A percentile compares a stretch with the other conserved stretches of the same genome.
These are phyloP conservation scores for Leucoagaricus sp. DNA, from an alignment of 1,284 basidiomycete genomes.

Conservation along the genomic window DNA sequence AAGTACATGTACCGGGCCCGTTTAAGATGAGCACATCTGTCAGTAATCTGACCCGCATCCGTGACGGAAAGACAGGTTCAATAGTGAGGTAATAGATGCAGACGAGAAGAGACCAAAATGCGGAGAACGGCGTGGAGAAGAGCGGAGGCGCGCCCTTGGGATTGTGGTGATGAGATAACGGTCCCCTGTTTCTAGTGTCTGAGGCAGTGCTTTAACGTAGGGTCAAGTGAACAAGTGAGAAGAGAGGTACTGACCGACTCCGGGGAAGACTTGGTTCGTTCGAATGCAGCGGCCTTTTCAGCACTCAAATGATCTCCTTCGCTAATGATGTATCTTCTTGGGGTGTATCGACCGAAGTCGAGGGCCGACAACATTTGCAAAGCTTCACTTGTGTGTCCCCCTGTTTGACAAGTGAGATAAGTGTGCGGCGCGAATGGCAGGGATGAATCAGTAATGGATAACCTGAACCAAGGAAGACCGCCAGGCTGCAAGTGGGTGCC, in stretches of 20 bases:
- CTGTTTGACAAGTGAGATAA: conserved; percentile 40
- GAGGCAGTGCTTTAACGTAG: conserved; percentile 7
- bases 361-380: conserved; percentile 76
- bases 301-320: conserved; percentile 82
- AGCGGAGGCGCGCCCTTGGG: conserved; percentile 80
- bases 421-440: conserved; percentile 5
- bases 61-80: conserved; percentile 39
- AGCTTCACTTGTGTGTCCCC: conserved; percentile 94
- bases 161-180: conserved; percentile 62
- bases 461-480: conserved; percentile 70
- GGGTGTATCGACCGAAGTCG: conserved; percentile 75
- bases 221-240: conserved; percentile 6
- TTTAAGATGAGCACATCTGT: conserved; percentile 88
- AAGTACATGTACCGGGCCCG: conserved; percentile 93
- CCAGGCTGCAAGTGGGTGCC: conserved; percentile 43
- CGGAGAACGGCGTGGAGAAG: conserved; percentile 67
- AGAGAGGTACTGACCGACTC: conserved; percentile 10
- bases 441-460: too few species aligned
- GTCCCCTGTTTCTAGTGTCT: conserved; percentile 16
- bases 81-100: conserved; percentile 62
- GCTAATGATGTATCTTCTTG: conserved; percentile 82
- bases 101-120: conserved; percentile 57
- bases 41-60: conserved; percentile 38
- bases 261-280: conserved; percentile 36
- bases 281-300: conserved; percentile 70